A percentile compares a stretch with the other conserved stretches of the same genome.
Conservation (phyloP, 441 rosid species). For the Sinapis alba region DNA sequence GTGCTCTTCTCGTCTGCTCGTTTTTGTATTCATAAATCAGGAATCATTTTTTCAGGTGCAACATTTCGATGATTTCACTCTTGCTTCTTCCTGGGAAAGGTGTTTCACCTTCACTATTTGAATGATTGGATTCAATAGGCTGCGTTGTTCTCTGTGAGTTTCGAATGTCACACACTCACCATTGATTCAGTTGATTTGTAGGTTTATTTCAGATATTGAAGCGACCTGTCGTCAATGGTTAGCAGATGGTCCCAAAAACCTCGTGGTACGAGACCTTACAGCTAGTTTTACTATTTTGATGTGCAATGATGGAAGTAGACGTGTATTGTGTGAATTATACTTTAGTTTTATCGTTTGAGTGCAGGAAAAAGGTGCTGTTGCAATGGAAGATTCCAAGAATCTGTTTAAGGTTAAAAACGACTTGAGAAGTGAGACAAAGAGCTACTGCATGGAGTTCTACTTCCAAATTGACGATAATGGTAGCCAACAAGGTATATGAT, state of each 20-base stretch:
- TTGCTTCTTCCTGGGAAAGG: conserved; percentile 99
- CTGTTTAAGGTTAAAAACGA: conserved; percentile 75
- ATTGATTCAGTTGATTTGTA: conserved; percentile 29
- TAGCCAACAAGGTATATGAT: conserved; percentile 38
- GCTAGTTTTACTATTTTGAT: not conserved
- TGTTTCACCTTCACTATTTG: conserved; percentile 37
- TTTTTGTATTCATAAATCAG: conserved; percentile 22
- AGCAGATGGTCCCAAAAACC: conserved; percentile 86
- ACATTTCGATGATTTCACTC: conserved; percentile 92
- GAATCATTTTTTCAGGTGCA: conserved; percentile 55
- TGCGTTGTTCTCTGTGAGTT: not conserved
- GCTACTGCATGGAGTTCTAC: conserved; percentile 89
- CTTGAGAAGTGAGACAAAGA: conserved; percentile 71
- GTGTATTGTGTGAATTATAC: not conserved
- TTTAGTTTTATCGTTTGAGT: conserved; percentile 31
- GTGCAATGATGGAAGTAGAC: not conserved
- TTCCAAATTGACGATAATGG: conserved; percentile 58
- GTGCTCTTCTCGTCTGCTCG: conserved; percentile 9
- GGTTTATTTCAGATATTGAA: conserved; percentile 97
- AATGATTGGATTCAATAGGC: conserved; percentile 12
- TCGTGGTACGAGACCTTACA: conserved; percentile 53
- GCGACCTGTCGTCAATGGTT: conserved; percentile 94
- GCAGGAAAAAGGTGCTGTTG: conserved; percentile 90
- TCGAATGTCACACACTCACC: not conserved
- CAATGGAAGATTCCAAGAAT: conserved; percentile 53